Percentiles rank a stretch among this genome's conserved stretches.
Conservation (phyloP, 495 filamentous ascomycete species). For the Xylaria flabelliformis region DNA sequence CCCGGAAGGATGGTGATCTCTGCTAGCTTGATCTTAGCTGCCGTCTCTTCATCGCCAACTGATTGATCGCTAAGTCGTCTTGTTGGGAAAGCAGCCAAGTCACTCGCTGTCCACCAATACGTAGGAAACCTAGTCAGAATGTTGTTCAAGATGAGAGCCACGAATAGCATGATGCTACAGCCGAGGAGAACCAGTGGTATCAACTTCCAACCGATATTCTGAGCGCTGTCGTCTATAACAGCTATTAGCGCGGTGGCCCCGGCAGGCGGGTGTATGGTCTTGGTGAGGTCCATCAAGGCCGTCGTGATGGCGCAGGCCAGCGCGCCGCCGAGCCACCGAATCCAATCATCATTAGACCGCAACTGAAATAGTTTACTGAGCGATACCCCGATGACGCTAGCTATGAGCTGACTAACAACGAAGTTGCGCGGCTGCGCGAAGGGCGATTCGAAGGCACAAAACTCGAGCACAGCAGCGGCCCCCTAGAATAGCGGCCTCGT, state of each 20-base stretch:
- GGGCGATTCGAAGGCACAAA: slow-evolving; percentile 77
- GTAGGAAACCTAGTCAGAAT: slow-evolving; percentile 75
- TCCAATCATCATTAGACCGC: slow-evolving; percentile 55
- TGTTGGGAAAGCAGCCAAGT: slow-evolving; percentile 39
- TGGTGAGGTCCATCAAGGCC: slow-evolving; percentile 75
- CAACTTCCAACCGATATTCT: slow-evolving; percentile 74
- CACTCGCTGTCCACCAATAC: slow-evolving; percentile 74
- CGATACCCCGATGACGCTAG: slow-evolving; percentile 68
- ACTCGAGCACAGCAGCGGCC: slow-evolving; percentile 78
- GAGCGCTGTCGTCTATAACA: slow-evolving; percentile 63
- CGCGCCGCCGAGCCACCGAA: slow-evolving; percentile 72
- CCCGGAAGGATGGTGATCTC: slow-evolving; percentile 40
- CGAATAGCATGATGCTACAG: slow-evolving; percentile 66
- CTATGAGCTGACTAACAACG: slow-evolving; percentile 73
- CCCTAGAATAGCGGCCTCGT: slow-evolving; percentile 54
- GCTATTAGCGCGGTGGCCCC: slow-evolving; percentile 86
- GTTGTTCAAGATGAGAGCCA: slow-evolving; percentile 77
- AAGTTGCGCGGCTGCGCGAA: slow-evolving; percentile 83
- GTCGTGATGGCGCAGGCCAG: slow-evolving; percentile 73
- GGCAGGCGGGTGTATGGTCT: slow-evolving; percentile 85
- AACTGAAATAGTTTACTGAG: slow-evolving; percentile 77
- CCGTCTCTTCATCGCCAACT: slow-evolving; percentile 30
- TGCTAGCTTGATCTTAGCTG: slow-evolving; percentile 24
- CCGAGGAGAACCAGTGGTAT: slow-evolving; percentile 72
- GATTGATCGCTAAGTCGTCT: slow-evolving; percentile 19